Evolutionary conservation across 192 early-diverging fungal genomes (phyloP).

Genomic region (Podila epigama): DNA sequence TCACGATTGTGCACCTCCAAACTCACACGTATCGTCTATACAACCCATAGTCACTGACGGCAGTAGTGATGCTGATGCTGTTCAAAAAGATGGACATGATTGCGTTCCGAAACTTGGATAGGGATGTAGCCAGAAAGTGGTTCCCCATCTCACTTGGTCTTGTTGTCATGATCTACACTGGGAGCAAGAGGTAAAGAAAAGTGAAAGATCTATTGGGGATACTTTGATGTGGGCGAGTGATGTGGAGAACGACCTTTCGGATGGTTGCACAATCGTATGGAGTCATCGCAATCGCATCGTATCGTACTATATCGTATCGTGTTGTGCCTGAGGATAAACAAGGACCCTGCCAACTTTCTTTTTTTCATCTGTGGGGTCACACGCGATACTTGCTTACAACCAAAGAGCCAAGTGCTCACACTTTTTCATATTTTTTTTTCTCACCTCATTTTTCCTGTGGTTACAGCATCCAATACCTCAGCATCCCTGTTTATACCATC

Average conservation of each 20-base stretch:
- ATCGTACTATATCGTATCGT: not conserved
- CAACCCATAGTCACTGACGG: slow-evolving; percentile 40
- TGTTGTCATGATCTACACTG: slow-evolving; percentile 97
- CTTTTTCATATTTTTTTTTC: not conserved
- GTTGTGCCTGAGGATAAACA: not conserved
- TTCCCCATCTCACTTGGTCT: slow-evolving; percentile 85
- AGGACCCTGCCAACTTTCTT: no score
- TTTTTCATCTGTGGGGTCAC: no score
- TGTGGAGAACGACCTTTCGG: not conserved
- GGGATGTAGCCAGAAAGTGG: slow-evolving; percentile 73
- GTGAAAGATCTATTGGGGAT: no score
- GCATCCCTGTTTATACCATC: slow-evolving; percentile 95
- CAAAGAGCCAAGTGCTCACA: no score
- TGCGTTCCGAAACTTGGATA: slow-evolving; percentile 72
- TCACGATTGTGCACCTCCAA: no score
- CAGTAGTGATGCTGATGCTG: slow-evolving; percentile 64
- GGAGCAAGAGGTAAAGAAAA: slow-evolving; percentile 84
- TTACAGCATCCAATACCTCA: slow-evolving; percentile 79
- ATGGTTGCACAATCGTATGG: not conserved
- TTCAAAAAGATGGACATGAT: slow-evolving; percentile 63
- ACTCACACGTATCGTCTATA: not conserved
- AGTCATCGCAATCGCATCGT: not conserved
- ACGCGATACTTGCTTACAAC: no score
- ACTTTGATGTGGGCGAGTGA: not conserved
- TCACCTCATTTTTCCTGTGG: not conserved